Evolutionary conservation across 1,139 yeast species (phyloP), one percentile per base, ranked within the genome.

Genomic region (Blastobotrys ciferrii): DNA sequence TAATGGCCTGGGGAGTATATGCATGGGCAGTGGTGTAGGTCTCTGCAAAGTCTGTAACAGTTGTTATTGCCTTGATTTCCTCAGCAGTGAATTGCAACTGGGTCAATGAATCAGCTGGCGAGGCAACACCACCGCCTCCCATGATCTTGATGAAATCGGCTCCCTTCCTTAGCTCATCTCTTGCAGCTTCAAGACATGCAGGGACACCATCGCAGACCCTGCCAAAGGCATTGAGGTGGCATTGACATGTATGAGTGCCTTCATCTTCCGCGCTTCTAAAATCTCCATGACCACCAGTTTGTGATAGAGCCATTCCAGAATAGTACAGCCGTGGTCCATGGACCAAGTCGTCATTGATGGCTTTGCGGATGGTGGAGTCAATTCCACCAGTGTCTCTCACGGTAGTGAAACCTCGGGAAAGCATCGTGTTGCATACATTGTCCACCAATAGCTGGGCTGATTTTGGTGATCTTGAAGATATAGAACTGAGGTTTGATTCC

Each of bases 91-190:
- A 44, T 23, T 44, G 47, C 11, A 44, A 23, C 13, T 37, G 19
- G 4, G 37, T 31, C 9, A 44, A 14, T 6, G 14, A 37, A 30
- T 44, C 47, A 6, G 47, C 30, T 4, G 47, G 47, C 4, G 47
- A 44, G 12, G 47, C 43, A n/a, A 44, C 47, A 9, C 47, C 47
- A 2, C 47, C 47, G 13, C 47, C 47, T n/a, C 47, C 47, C 47
- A 44, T 44, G 15, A 44, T 44, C 32, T 44, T 44, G n/a, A 44
- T 37, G 20, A 44, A 44, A 30, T 38, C 42, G 4, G 47, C 47
- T 2, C 47, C 47, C n/a, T 37, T 37, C 14, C 47, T 36, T 18
- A 44, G n/a, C 25, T 44, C 35, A 5, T 44, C 47, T 30, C 47
- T 37, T 2, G 47, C 47, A 7, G 47, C 39, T 12, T 18, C 32